Evolutionary conservation across 2,329 filamentous ascomycete species (phyloP), one percentile per base, ranked within the genome.

Genomic region (Raffaelea deltoideospora): DNA sequence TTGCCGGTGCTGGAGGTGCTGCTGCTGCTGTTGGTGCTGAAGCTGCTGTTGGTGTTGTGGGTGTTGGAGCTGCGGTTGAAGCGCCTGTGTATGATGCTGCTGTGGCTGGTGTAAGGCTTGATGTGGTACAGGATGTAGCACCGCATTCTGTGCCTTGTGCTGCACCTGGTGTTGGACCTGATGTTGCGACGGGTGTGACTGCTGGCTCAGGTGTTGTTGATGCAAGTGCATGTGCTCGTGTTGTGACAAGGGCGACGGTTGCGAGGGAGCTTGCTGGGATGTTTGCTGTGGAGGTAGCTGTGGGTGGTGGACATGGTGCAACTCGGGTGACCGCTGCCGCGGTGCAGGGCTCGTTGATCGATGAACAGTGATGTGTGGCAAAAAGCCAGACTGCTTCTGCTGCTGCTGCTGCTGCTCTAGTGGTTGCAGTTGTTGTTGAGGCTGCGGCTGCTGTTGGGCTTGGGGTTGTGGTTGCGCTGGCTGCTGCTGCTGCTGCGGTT

Each of bases 351-450:
- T 44, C 13, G 22, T 35, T 10, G 37, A 33, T 41, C 67, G 66
- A 10, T 70, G 56, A 17, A 73, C 61, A 41, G 65, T 72, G 48
- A 78, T 67, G 39, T 76, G 70, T 5, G 72, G 69, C 21, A 76
- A 53, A 10, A 60, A 57, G 34, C 60, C 58, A 10, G 60, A 53
- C n/a, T 67, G 63, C 35, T 67, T 62, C 37, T 69, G 68, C 41
- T 61, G 57, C 14, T n/a, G n/a, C n/a, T n/a, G n/a, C n/a, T n/a
- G n/a, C n/a, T n/a, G n/a, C n/a, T n/a, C n/a, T n/a, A n/a, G n/a
- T n/a, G n/a, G n/a, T n/a, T n/a, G n/a, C n/a, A n/a, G n/a, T n/a
- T n/a, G n/a, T n/a, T n/a, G n/a, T n/a, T n/a, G n/a, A n/a, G n/a
- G n/a, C n/a, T n/a, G n/a, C n/a, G n/a, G n/a, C n/a, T n/a, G n/a